Conservation (phyloP, 2,329 filamentous ascomycete genomes). For the Clonostachys sp. region DNA sequence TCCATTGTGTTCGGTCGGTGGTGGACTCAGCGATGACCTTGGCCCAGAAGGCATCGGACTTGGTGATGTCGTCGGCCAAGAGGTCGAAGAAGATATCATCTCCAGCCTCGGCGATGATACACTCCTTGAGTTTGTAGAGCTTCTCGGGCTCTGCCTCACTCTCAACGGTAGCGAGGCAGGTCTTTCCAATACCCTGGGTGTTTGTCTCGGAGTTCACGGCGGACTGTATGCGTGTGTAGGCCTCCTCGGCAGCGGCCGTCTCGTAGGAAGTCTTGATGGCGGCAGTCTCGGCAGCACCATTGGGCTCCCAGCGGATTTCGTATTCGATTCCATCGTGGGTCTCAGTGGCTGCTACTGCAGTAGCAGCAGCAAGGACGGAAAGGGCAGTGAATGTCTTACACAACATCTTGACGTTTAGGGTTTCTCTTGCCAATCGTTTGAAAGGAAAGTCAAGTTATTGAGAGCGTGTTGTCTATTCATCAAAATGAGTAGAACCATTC, state of each 20-base stretch:
- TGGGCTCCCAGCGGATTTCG: background rate
- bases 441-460: too few relatives aligned
- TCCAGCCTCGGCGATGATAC: background rate
- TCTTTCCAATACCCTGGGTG: background rate
- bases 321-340: conserved; percentile 1
- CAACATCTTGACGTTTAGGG: background rate
- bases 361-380: background rate
- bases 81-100: conserved; percentile 1
- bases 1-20: conserved; percentile 6
- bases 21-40: conserved; percentile 16
- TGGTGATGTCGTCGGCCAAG: background rate
- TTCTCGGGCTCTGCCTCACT: background rate
- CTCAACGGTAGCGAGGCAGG: too few relatives aligned
- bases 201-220: background rate
- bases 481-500: too few relatives aligned
- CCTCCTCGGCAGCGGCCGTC: background rate
- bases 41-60: conserved; percentile 1
- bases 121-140: conserved; percentile 1
- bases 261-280: background rate
- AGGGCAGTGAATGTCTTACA: background rate
- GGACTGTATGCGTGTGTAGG: background rate
- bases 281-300: background rate
- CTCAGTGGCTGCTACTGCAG: background rate
- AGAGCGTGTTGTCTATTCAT: too few relatives aligned
- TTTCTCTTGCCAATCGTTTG: too few relatives aligned